These are phyloP conservation scores for Neurospora tetraspora DNA, from an alignment of 495 filamentous ascomycete genomes.

Conservation along the genomic window DNA sequence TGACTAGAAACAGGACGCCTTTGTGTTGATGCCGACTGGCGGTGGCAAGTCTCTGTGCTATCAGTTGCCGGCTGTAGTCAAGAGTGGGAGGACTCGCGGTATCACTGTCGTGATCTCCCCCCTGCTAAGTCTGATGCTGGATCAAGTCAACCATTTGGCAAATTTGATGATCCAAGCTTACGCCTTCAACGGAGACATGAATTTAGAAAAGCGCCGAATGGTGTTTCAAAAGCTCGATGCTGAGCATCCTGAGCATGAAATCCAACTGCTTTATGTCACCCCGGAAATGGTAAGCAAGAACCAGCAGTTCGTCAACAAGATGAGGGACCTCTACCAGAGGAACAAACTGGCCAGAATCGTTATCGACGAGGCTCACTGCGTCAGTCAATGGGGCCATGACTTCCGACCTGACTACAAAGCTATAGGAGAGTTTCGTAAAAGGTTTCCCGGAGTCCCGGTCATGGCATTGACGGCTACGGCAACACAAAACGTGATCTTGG, in stretches of 20 bases:
- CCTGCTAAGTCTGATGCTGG: slow-evolving; percentile 88
- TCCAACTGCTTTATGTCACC: slow-evolving; percentile 88
- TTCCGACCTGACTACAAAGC: slow-evolving; percentile 95
- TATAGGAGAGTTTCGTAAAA: slow-evolving; percentile 58
- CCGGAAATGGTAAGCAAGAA: slow-evolving; percentile 93
- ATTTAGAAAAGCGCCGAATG: slow-evolving; percentile 40
- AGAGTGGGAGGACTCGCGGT: slow-evolving; percentile 67
- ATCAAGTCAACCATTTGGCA: slow-evolving; percentile 76
- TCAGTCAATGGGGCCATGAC: slow-evolving; percentile 98
- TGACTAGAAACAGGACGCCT: slow-evolving; percentile 46
- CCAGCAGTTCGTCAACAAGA: slow-evolving; percentile 44
- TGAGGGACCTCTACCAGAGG: slow-evolving; percentile 53
- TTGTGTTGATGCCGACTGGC: slow-evolving; percentile 95
- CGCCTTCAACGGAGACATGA: slow-evolving; percentile 66
- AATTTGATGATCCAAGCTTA: slow-evolving; percentile 68
- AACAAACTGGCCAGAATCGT: slow-evolving; percentile 77
- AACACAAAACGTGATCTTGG: slow-evolving; percentile 80
- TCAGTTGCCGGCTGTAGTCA: slow-evolving; percentile 83
- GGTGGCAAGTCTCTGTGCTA: slow-evolving; percentile 97
- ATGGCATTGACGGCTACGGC: slow-evolving; percentile 95
- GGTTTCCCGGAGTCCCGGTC: slow-evolving; percentile 68
- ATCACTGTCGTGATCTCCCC: slow-evolving; percentile 94
- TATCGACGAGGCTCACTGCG: slow-evolving; percentile 96
- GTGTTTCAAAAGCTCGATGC: slow-evolving; percentile 53
- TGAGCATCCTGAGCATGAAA: slow-evolving; percentile 50